Base-by-base conservation (phyloP, 257 asterid genomes). In the Solanum gandarillasii region DNA sequence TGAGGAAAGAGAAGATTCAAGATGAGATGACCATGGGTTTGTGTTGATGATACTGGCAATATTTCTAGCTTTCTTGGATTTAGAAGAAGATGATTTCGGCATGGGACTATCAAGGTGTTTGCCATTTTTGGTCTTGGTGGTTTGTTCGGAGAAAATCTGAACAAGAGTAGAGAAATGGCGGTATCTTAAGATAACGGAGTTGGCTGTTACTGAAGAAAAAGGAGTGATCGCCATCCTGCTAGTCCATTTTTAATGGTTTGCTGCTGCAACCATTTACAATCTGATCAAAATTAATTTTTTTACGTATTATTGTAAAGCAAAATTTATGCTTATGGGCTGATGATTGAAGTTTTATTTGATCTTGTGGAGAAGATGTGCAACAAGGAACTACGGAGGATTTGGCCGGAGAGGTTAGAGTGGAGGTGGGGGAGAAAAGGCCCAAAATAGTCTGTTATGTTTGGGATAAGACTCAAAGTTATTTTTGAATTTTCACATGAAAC, bases 1-100 rank as follows among this genome's bases (percentile, higher is more conserved):
- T 18, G 89, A 27, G 88, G 92, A 70, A 90, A 96, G 95, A 72
- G 91, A 87, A 87, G 95, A 38, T 84, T 93, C 95, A 68, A 93
- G 92, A 20, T 87, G 73, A 14, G 90, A 39, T 60, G 99, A 93
- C 99, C 99, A 96, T n/a, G 94, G 90, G 23, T 83, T 83, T 83
- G 92, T 23, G 92, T 94, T 93, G 90, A 96, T 94, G 60, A 93
- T 87, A 81, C 67, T 39, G 84, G 98, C 96, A 91, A 92, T 79
- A 72, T 88, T 88, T 88, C 88, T 93, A 86, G 98, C 94, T 84
- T 87, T 92, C 86, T 92, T 92, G 87, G 91, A 87, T 88, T 89
- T 92, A 23, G 89, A 46, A 29, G 92, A 88, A 25, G 91, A 88
- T 88, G 86, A 41, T 68, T 87, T 62, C 35, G 90, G 83, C 31